Conservation (phyloP, 306 rosid genomes). For the Luffa aegyptiaca region DNA sequence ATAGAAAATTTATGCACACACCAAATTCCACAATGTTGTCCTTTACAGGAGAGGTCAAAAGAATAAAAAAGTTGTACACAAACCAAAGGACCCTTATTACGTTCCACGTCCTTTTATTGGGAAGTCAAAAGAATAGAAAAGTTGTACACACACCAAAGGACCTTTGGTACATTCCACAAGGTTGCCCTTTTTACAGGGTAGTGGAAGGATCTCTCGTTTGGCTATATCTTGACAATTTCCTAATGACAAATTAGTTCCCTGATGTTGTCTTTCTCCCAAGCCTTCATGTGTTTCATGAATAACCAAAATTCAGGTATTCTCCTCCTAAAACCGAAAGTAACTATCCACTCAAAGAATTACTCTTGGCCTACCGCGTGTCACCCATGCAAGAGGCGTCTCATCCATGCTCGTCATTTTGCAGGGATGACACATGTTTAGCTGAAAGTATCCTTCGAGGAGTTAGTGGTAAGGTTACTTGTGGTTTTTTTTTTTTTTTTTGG, state of each 20-base stretch:
- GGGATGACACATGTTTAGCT: neutral
- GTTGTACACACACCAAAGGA: neutral
- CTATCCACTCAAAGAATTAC: neutral
- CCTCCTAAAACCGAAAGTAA: neutral
- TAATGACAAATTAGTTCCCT: neutral
- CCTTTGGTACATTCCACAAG: neutral
- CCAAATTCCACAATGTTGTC: neutral
- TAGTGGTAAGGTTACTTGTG: neutral
- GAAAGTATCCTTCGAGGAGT: no score
- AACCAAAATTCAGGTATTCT: neutral
- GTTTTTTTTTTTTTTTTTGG: neutral
- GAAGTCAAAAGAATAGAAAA: neutral
- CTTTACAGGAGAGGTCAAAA: neutral
- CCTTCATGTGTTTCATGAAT: neutral
- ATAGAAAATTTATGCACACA: neutral
- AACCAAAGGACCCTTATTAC: neutral
- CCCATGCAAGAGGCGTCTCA: neutral
- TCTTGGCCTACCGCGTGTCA: no score
- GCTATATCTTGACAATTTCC: neutral
- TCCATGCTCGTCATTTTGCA: neutral
- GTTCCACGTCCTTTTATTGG: neutral
- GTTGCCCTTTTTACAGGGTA: neutral
- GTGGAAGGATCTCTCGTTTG: neutral
- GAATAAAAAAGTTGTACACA: neutral
- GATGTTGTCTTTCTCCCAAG: neutral